Conservation (phyloP, 768 basidiomycete genomes). For the Pleurotus giganteus region DNA sequence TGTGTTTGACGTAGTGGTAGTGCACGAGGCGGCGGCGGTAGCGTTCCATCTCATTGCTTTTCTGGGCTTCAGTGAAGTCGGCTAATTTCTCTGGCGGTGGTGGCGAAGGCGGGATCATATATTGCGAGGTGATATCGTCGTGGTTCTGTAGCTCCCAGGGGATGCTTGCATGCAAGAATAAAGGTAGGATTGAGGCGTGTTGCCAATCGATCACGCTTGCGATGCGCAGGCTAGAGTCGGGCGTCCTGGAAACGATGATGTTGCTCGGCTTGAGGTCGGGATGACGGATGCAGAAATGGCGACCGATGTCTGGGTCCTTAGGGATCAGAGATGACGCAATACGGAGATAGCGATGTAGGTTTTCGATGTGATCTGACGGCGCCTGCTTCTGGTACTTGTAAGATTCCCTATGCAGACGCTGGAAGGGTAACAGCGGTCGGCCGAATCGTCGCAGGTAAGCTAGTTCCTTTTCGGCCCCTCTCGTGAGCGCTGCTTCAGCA, state of each 20-base stretch:
- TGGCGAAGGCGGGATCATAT: slow-evolving; percentile 37
- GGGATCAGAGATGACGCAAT: slow-evolving; percentile 45
- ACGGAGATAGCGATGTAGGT: slow-evolving; percentile 45
- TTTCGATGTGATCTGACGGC: slow-evolving; percentile 44
- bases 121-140: slow-evolving; percentile 37
- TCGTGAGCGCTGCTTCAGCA: slow-evolving; percentile 38
- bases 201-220: slow-evolving; percentile 53
- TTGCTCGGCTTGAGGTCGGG: slow-evolving; percentile 50
- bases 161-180: slow-evolving; percentile 46
- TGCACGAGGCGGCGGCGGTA: slow-evolving; percentile 48
- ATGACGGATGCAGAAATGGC: slow-evolving; percentile 50
- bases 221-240: slow-evolving; percentile 38
- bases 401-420: slow-evolving; percentile 36
- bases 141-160: slow-evolving; percentile 46
- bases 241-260: slow-evolving; percentile 43
- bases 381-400: slow-evolving; percentile 45
- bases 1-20: slow-evolving; percentile 45
- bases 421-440: slow-evolving; percentile 43
- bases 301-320: slow-evolving; percentile 32
- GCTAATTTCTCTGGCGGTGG: slow-evolving; percentile 40
- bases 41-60: slow-evolving; percentile 27
- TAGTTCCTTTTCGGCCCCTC: slow-evolving; percentile 43
- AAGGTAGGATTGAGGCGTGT: slow-evolving; percentile 51
- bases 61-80: slow-evolving; percentile 36
- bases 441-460: slow-evolving; percentile 49